Base-by-base conservation (phyloP, 192 early-diverging fungal species). In the Linnemannia schmuckeri region DNA sequence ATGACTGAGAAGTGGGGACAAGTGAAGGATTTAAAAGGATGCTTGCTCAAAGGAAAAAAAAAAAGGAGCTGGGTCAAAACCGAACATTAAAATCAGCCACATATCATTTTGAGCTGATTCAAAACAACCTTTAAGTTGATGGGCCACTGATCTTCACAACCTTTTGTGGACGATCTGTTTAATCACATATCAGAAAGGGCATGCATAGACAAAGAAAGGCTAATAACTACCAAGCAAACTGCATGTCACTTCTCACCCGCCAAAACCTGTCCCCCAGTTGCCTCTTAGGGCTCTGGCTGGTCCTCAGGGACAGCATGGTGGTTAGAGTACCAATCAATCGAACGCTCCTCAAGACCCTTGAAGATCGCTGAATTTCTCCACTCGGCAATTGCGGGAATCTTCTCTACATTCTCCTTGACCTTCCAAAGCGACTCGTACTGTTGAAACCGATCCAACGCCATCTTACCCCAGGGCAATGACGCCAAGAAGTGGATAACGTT, bases 371-470 rank as follows among this genome's bases (percentile, higher is more conserved):
- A 40, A 1, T 27, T 7, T 35, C 74, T 54, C 82, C 82, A 83
- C 24, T 76, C 55, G 13, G 22, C 41, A n/a, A 83, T 27, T 4
- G n/a, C 70, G 10, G 75, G 61, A 1, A 77, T 30, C 37, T 74
- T 77, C 44, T 83, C 76, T 17, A 83, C 82, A 42, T 33, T 83
- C 72, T 83, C 82, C 17, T 83, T 74, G 46, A 83, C 82, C 63
- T 74, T 83, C 82, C 82, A 83, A 40, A 83, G 22, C 0, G 72
- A 22, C 20, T 68, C 46, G 46, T 47, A 78, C 17, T 68, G 42
- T 13, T 70, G 24, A 76, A 83, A 74, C 0, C 22, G 41, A 40
- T 77, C 76, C 35, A 77, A n/a, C 0, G 38, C 76, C 76, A 78
- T 74, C 55, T 83, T 38, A 0, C 71, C 76, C 82, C 71, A 78